phyloP scores from a whole-genome alignment of 1,284 basidiomycete species.

The Puccinia triticina region DNA sequence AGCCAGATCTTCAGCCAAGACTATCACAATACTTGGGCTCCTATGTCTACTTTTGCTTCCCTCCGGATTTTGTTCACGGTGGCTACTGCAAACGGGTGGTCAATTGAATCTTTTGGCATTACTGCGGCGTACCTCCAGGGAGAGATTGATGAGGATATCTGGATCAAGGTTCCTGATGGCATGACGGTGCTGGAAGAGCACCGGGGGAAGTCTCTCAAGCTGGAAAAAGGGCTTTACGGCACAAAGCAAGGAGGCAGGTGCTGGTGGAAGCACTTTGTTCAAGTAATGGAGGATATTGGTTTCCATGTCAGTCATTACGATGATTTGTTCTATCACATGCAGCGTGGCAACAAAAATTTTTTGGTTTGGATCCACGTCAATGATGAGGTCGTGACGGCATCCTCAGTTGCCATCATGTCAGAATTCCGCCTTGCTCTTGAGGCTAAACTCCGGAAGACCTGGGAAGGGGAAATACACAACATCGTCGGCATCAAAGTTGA shows the following conservation, averaged over 20 bases:
- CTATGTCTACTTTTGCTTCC: background rate
- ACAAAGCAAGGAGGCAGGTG: slow-evolving; percentile 23
- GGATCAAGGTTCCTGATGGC: slow-evolving; percentile 10
- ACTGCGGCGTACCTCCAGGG: slow-evolving; percentile 30
- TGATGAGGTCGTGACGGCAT: slow-evolving; percentile 8
- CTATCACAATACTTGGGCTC: slow-evolving; percentile 11
- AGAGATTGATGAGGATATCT: slow-evolving; percentile 18
- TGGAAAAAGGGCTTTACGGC: slow-evolving; percentile 21
- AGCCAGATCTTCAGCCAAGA: slow-evolving; percentile 8
- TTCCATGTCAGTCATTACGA: slow-evolving; percentile 21
- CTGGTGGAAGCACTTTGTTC: slow-evolving; percentile 31
- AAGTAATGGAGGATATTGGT: background rate
- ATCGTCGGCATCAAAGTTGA: background rate
- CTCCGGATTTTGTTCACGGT: background rate
- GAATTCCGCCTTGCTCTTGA: background rate
- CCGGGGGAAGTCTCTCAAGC: background rate
- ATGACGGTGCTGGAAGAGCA: background rate
- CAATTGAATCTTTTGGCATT: background rate
- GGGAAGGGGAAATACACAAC: background rate
- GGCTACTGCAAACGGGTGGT: background rate
- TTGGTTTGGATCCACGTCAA: slow-evolving; percentile 29
- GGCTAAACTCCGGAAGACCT: background rate
- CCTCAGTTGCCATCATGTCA: background rate
- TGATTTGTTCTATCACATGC: slow-evolving; percentile 11
- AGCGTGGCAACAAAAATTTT: background rate